Conservation (phyloP, 1,284 basidiomycete species). For the Boletus albobrunnescens region DNA sequence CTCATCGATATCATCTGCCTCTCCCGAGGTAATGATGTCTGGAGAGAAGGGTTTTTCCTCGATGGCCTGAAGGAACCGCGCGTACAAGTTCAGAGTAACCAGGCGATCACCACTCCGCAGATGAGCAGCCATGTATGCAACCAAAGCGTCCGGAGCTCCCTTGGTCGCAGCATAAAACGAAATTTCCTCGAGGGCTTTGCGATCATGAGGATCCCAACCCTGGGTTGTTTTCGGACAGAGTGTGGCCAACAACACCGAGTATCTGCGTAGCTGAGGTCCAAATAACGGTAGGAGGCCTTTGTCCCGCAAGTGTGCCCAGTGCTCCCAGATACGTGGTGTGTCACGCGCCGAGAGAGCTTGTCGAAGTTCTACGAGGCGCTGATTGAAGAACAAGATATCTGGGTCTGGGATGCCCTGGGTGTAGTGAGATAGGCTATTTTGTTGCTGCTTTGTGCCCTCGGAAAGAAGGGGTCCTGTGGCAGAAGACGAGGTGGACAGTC, state of each 20-base stretch:
- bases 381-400: constrained; percentile 35
- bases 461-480: background rate
- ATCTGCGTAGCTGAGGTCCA: constrained; percentile 39
- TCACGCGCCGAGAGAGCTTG: constrained; percentile 37
- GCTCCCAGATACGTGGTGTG: constrained; percentile 29
- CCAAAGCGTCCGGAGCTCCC: constrained; percentile 45
- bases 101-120: constrained; percentile 41
- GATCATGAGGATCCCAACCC: constrained; percentile 29
- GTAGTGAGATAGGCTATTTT: background rate
- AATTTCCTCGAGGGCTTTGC: constrained; percentile 41
- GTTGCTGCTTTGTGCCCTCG: constrained; percentile 6
- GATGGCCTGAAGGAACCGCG: constrained; percentile 35
- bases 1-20: constrained; percentile 18
- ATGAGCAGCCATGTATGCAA: constrained; percentile 46
- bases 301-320: constrained; percentile 46
- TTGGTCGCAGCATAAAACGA: constrained; percentile 44
- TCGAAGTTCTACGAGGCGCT: constrained; percentile 35
- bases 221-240: constrained; percentile 25
- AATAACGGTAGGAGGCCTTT: constrained; percentile 42
- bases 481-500: background rate
- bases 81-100: constrained; percentile 46
- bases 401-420: constrained; percentile 28
- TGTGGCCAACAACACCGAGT: constrained; percentile 37
- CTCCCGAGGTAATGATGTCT: constrained; percentile 18
- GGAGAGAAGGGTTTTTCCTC: constrained; percentile 22